A percentile compares a stretch with the other conserved stretches of the same genome.
phyloP scores from a whole-genome alignment of 2,329 filamentous ascomycete species.

The Epichloe coenophiala region DNA sequence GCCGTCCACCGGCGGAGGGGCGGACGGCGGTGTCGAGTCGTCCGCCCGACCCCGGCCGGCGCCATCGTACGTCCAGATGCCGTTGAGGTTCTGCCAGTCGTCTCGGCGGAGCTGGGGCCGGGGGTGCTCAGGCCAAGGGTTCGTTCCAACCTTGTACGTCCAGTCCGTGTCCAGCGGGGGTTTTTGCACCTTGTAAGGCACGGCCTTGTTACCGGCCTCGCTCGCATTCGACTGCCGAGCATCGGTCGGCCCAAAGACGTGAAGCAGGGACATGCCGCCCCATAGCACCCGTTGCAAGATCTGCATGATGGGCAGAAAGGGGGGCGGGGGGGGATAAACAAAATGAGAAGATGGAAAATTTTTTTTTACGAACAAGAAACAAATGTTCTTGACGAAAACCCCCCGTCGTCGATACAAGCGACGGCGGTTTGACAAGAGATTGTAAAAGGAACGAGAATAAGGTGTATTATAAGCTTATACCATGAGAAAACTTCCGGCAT shows the following conservation, averaged over 20 bases:
- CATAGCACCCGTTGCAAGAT: not conserved
- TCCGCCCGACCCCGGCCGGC: conserved; percentile 11
- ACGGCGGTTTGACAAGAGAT: too few species aligned
- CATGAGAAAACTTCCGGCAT: too few species aligned
- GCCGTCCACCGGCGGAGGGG: conserved; percentile 10
- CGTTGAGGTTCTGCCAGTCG: conserved; percentile 42
- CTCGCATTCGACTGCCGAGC: not conserved
- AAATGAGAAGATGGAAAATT: too few species aligned
- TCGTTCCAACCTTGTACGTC: conserved; percentile 36
- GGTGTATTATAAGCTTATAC: too few species aligned
- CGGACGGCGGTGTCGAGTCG: conserved; percentile 1
- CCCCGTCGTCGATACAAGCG: too few species aligned
- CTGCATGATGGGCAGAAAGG: not conserved
- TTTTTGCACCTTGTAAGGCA: conserved; percentile 22
- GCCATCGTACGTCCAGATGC: conserved; percentile 40
- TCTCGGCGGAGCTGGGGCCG: conserved; percentile 41
- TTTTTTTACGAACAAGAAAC: too few species aligned
- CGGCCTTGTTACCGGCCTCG: not conserved
- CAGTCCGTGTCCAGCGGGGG: conserved; percentile 37
- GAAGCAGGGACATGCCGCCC: conserved; percentile 1
- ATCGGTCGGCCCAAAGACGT: not conserved
- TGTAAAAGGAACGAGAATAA: too few species aligned
- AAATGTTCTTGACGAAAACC: too few species aligned
- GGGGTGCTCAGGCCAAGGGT: conserved; percentile 45
- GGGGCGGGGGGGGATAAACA: too few species aligned